Conservation (phyloP, 345 rosid genomes). For the Citrus sp. region DNA sequence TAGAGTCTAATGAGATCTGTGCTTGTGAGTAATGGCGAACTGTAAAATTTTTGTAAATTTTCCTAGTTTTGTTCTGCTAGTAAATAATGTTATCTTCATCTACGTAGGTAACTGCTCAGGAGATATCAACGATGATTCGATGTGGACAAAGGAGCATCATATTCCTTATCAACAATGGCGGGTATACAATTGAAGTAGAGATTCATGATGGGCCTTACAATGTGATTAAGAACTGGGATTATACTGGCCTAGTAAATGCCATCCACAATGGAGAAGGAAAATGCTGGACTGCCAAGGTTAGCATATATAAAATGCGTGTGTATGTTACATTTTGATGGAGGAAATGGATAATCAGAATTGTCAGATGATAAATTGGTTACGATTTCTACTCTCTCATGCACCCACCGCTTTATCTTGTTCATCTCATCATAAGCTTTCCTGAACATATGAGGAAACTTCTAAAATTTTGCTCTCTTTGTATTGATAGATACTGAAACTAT, state of each 20-base stretch:
- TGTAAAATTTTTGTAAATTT: not conserved
- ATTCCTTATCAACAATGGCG: constrained; percentile 74
- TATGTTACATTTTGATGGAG: not conserved
- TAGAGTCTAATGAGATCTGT: not conserved
- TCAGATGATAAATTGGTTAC: too few relatives aligned
- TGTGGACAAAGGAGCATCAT: constrained; percentile 52
- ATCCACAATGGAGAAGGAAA: constrained; percentile 76
- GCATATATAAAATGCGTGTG: not conserved
- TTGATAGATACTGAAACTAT: not conserved
- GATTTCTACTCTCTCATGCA: not conserved
- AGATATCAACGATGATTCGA: constrained; percentile 69
- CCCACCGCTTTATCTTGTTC: not conserved
- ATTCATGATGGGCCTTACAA: constrained; percentile 80
- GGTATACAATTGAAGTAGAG: constrained; percentile 77
- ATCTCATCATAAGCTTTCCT: not conserved
- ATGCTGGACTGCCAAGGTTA: constrained; percentile 73
- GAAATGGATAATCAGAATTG: too few relatives aligned
- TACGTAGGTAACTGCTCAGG: constrained; percentile 68
- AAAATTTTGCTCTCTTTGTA: not conserved
- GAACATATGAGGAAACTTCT: not conserved
- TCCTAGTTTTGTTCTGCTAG: not conserved
- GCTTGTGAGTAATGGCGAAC: not conserved
- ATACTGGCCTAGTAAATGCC: constrained; percentile 58
- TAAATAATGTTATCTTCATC: not conserved
- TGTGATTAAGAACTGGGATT: constrained; percentile 77